Conservation (phyloP, 2,329 filamentous ascomycete genomes). For the Microcyclospora tardicrescens region DNA sequence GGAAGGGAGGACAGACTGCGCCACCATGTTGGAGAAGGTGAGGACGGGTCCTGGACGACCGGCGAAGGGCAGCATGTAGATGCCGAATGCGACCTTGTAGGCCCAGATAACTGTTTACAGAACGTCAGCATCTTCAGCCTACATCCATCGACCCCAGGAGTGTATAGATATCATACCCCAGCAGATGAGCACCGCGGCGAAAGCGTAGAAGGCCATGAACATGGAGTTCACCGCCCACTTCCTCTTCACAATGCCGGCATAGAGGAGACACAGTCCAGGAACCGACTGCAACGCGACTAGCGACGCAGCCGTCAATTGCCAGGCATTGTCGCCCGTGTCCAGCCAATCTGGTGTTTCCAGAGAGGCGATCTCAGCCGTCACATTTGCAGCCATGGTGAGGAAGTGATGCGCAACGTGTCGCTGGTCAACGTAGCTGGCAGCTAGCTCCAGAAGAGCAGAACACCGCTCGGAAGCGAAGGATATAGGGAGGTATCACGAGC, state of each 20-base stretch:
- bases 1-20: constrained; percentile 31
- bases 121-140: too few species aligned
- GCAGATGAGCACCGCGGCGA: constrained; percentile 34
- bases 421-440: not conserved
- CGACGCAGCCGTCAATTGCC: constrained; percentile 39
- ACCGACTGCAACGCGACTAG: constrained; percentile 39
- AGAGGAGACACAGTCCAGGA: constrained; percentile 37
- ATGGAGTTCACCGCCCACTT: constrained; percentile 28
- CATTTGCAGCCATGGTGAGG: not conserved
- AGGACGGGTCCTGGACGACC: constrained; percentile 36
- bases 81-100: constrained; percentile 37
- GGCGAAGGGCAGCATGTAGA: constrained; percentile 39
- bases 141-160: too few species aligned
- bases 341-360: constrained; percentile 16
- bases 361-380: constrained; percentile 1
- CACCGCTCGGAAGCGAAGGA: not conserved
- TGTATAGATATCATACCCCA: constrained; percentile 22
- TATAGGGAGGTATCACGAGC: not conserved
- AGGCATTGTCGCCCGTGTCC: constrained; percentile 38
- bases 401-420: not conserved
- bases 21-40: constrained; percentile 32
- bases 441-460: not conserved
- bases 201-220: constrained; percentile 41
- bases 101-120: constrained; percentile 27
- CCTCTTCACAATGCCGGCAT: constrained; percentile 36